These are phyloP conservation scores for Zygotorulaspora danielsina DNA, from an alignment of 805 yeast species.

Conservation along the genomic window DNA sequence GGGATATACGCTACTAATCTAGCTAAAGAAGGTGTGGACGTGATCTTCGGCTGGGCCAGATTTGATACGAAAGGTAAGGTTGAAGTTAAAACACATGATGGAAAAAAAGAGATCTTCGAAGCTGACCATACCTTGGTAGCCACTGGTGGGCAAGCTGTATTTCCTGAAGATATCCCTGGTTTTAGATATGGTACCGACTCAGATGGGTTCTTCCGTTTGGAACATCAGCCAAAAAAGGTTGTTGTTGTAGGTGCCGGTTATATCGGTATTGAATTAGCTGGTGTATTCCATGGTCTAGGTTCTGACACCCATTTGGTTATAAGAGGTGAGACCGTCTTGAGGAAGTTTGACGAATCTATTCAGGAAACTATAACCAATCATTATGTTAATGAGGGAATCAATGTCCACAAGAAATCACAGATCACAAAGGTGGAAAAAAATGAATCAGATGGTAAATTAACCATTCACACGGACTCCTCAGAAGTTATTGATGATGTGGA, in stretches of 20 bases:
- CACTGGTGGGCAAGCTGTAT: constrained; percentile 83
- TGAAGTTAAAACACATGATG: constrained; percentile 69
- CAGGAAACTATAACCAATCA: constrained; percentile 75
- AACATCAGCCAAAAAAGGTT: constrained; percentile 81
- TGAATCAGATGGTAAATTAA: constrained; percentile 45
- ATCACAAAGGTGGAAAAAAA: constrained; percentile 47
- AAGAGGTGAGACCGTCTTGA: constrained; percentile 85
- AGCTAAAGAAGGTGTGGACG: constrained; percentile 84
- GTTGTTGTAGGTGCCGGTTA: constrained; percentile 98
- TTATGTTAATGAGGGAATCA: constrained; percentile 75
- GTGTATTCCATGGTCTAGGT: constrained; percentile 86
- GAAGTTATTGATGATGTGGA: constrained; percentile 66
- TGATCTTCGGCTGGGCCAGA: constrained; percentile 78
- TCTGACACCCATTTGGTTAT: constrained; percentile 81
- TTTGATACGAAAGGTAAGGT: constrained; percentile 68
- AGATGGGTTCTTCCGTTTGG: constrained; percentile 84
- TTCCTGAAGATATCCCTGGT: constrained; percentile 69
- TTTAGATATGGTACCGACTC: constrained; percentile 79
- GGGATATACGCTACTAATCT: constrained; percentile 91
- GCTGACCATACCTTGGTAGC: constrained; percentile 86
- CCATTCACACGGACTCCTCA: constrained; percentile 42
- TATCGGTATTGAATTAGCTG: constrained; percentile 93
- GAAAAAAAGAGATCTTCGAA: constrained; percentile 53
- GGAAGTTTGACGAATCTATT: constrained; percentile 80
- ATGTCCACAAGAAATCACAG: constrained; percentile 65